These are phyloP conservation scores for Microdochium nivale DNA, from an alignment of 2,329 filamentous ascomycete genomes.

Conservation along the genomic window DNA sequence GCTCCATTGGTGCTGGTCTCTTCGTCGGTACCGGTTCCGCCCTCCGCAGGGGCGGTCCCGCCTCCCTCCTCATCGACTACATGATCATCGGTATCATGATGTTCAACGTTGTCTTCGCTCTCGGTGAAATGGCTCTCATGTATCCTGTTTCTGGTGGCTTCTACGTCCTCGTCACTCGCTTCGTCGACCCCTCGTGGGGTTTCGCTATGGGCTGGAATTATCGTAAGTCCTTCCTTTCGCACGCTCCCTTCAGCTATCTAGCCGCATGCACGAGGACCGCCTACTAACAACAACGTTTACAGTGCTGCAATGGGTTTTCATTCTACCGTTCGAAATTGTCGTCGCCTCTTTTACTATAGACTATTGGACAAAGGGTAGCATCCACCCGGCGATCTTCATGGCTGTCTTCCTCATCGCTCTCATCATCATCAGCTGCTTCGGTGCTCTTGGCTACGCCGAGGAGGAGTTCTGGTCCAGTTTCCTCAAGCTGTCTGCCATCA, in stretches of 20 bases:
- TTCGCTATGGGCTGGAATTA: slow-evolving; percentile 35
- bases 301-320: slow-evolving; percentile 38
- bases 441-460: slow-evolving; percentile 45
- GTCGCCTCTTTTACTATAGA: slow-evolving; percentile 37
- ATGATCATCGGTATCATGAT: slow-evolving; percentile 51
- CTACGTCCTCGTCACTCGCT: slow-evolving; percentile 40
- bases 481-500: slow-evolving; percentile 47
- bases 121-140: slow-evolving; percentile 41
- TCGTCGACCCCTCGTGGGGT: slow-evolving; percentile 41
- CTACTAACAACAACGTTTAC: not conserved
- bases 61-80: slow-evolving; percentile 37
- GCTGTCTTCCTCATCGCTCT: slow-evolving; percentile 44
- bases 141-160: slow-evolving; percentile 43
- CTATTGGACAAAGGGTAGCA: slow-evolving; percentile 35
- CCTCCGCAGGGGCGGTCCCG: slow-evolving; percentile 36
- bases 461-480: slow-evolving; percentile 52
- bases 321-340: slow-evolving; percentile 38
- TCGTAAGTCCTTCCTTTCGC: slow-evolving; percentile 6
- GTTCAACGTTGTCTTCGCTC: slow-evolving; percentile 53
- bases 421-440: slow-evolving; percentile 46
- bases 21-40: slow-evolving; percentile 50
- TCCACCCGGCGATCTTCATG: slow-evolving; percentile 43
- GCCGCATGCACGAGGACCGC: not conserved
- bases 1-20: slow-evolving; percentile 53
- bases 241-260: not conserved